These are phyloP conservation scores for Funneliformis geosporum DNA, from an alignment of 192 early-diverging fungal species.

Conservation along the genomic window DNA sequence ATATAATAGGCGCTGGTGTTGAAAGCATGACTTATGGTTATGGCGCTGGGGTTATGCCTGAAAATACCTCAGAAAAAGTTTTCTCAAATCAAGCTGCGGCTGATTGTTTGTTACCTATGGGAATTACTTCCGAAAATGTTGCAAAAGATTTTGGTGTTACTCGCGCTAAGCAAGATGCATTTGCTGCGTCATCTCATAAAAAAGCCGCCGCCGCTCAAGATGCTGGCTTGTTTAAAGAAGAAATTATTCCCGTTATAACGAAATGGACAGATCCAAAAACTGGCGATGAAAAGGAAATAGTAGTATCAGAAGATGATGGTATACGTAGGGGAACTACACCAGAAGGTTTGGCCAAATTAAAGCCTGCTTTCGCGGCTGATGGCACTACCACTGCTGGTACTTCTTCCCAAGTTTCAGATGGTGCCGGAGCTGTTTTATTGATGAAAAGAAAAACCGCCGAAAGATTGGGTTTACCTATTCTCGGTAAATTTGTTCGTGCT, in stretches of 20 bases:
- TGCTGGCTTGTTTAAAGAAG: slow-evolving; percentile 86
- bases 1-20: slow-evolving; percentile 65
- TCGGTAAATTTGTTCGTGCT: slow-evolving; percentile 86
- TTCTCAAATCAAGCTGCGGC: slow-evolving; percentile 63
- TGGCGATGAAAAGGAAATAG: slow-evolving; percentile 70
- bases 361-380: slow-evolving; percentile 82
- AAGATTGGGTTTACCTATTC: slow-evolving; percentile 79
- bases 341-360: slow-evolving; percentile 79
- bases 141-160: slow-evolving; percentile 82
- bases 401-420: slow-evolving; percentile 97
- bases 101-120: slow-evolving; percentile 89
- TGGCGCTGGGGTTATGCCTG: slow-evolving; percentile 74
- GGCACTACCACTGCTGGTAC: slow-evolving; percentile 94
- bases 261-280: slow-evolving; percentile 72
- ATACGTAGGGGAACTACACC: slow-evolving; percentile 81
- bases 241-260: slow-evolving; percentile 84
- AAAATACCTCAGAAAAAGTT: slow-evolving; percentile 75
- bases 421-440: slow-evolving; percentile 93
- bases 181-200: slow-evolving; percentile 83
- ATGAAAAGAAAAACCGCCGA: slow-evolving; percentile 92
- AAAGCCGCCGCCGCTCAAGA: slow-evolving; percentile 86
- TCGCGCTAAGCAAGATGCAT: slow-evolving; percentile 88
- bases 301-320: slow-evolving; percentile 88
- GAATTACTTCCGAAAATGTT: slow-evolving; percentile 97
- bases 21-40: slow-evolving; percentile 92